phyloP scores from a whole-genome alignment of 306 rosid genomes.

The Styphnolobium japonicum region DNA sequence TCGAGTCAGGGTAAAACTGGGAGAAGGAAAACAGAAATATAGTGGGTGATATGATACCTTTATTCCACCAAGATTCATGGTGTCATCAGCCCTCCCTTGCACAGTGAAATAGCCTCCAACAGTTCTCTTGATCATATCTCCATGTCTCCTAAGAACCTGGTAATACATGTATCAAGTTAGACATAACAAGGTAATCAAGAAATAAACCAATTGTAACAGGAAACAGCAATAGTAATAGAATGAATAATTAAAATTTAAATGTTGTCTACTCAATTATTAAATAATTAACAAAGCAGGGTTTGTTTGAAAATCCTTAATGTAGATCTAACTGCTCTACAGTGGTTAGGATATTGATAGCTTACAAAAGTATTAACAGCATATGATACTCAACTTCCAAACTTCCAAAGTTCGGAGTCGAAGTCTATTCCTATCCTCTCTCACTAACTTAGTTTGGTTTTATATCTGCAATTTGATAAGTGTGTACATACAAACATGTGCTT shows the following conservation, averaged over 20 bases:
- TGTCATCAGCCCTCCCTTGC: conserved; percentile 94
- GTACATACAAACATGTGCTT: background rate
- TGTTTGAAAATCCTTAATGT: conserved; percentile 1
- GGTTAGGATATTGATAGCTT: background rate
- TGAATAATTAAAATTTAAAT: background rate
- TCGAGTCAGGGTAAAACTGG: background rate
- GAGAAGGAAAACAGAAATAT: background rate
- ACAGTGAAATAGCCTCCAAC: conserved; percentile 63
- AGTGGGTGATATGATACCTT: conserved; percentile 48
- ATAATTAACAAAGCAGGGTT: background rate
- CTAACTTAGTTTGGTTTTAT: background rate
- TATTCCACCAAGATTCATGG: conserved; percentile 96
- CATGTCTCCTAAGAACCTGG: conserved; percentile 83
- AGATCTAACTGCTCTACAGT: background rate
- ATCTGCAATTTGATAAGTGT: background rate
- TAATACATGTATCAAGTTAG: conserved; percentile 20
- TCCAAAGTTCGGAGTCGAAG: background rate
- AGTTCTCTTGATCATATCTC: conserved; percentile 74
- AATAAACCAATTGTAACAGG: background rate
- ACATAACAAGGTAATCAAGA: background rate
- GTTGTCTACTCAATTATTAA: background rate
- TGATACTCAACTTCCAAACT: background rate
- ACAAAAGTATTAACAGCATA: background rate
- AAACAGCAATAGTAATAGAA: background rate
- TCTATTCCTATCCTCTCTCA: background rate